These are phyloP conservation scores for Beauveria sp. DNA, from an alignment of 2,329 filamentous ascomycete genomes.

Conservation along the genomic window DNA sequence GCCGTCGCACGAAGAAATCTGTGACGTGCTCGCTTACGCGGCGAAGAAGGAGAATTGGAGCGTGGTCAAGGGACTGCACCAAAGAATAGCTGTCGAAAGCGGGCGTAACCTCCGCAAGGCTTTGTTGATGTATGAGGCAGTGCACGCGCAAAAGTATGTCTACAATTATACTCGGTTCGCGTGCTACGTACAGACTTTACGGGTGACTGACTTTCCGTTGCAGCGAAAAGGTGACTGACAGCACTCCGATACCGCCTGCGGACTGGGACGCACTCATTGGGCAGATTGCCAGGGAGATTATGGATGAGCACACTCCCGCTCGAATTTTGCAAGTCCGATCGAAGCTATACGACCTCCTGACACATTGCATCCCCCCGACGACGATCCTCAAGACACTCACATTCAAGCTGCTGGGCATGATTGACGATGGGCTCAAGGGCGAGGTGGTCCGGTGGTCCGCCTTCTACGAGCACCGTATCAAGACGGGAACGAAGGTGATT, in stretches of 20 bases:
- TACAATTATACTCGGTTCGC: neutral
- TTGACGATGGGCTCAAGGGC: constrained; percentile 82
- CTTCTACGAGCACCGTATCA: constrained; percentile 94
- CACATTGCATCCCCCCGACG: constrained; percentile 93
- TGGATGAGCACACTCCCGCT: constrained; percentile 85
- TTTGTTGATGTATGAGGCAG: constrained; percentile 92
- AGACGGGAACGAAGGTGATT: constrained; percentile 88
- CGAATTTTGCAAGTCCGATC: constrained; percentile 81
- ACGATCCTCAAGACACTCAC: constrained; percentile 91
- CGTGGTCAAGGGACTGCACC: constrained; percentile 66
- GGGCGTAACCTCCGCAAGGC: constrained; percentile 85
- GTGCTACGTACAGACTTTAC: neutral
- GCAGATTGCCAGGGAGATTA: constrained; percentile 86
- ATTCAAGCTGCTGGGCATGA: constrained; percentile 80
- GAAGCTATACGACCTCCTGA: constrained; percentile 94
- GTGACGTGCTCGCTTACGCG: constrained; percentile 59
- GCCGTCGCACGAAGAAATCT: constrained; percentile 79
- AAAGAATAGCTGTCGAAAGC: constrained; percentile 82
- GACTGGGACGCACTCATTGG: constrained; percentile 93
- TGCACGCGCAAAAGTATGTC: constrained; percentile 90
- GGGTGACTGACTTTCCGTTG: constrained; percentile 22
- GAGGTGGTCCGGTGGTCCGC: constrained; percentile 95
- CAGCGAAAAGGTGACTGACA: constrained; percentile 85
- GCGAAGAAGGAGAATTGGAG: constrained; percentile 79
- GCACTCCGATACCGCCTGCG: constrained; percentile 83